Conservation (phyloP, 805 yeast genomes). For the Saccharomycopsis sp. region DNA sequence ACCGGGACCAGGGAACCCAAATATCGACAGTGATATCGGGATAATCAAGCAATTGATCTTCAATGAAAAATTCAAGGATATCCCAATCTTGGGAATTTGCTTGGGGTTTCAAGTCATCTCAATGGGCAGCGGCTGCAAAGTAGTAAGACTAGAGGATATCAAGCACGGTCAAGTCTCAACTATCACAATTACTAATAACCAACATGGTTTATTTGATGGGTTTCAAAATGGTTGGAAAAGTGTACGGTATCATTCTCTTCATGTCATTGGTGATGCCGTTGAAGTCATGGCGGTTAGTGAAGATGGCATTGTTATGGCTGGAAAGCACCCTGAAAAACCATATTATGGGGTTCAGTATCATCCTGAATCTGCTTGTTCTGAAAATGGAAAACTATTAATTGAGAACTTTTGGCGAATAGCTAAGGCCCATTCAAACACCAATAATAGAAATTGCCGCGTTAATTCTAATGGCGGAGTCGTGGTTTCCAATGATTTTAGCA, state of each 20-base stretch:
- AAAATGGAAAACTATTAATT: constrained; percentile 52
- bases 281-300: constrained; percentile 50
- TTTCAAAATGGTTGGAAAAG: constrained; percentile 44
- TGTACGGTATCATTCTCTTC: constrained; percentile 86
- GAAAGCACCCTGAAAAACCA: constrained; percentile 50
- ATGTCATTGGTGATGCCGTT: constrained; percentile 32
- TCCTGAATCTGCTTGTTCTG: constrained; percentile 90
- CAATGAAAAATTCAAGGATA: constrained; percentile 14
- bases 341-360: constrained; percentile 95
- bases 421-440: neutral
- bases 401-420: constrained; percentile 56
- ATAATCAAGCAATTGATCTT: constrained; percentile 4
- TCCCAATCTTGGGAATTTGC: constrained; percentile 87
- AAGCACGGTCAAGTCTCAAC: constrained; percentile 81
- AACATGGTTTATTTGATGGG: constrained; percentile 32
- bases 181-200: constrained; percentile 27
- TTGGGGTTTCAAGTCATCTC: constrained; percentile 80
- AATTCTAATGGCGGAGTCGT: neutral
- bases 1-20: constrained; percentile 97
- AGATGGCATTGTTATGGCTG: constrained; percentile 69
- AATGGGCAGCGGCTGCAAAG: constrained; percentile 45
- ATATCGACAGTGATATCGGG: constrained; percentile 28
- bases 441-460: neutral
- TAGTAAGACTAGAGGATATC: constrained; percentile 48
- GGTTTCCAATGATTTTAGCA: neutral